Evolutionary conservation across 768 basidiomycete species (phyloP).

Genomic region (Leccinum rimulosum): DNA sequence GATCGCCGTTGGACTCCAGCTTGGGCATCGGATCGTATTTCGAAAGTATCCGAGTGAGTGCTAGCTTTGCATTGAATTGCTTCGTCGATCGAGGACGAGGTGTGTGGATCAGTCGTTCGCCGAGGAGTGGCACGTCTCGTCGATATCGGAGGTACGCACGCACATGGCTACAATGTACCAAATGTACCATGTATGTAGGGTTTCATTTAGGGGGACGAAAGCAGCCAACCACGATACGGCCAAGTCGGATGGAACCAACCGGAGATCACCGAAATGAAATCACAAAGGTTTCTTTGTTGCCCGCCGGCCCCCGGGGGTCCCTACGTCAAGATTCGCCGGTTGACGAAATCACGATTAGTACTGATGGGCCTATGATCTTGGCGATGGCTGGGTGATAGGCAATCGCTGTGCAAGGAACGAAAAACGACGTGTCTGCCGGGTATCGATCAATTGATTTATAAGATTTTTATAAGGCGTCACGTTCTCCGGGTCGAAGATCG

Average conservation of each 20-base stretch:
- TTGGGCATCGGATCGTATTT: neutral
- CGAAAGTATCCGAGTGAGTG: neutral
- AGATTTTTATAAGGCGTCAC: neutral
- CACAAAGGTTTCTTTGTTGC: slow-evolving; percentile 1
- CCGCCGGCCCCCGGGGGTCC: neutral
- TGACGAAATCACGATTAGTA: neutral
- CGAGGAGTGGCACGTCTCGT: slow-evolving; percentile 6
- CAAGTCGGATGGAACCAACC: slow-evolving; percentile 9
- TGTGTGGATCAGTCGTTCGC: neutral
- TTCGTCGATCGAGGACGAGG: slow-evolving; percentile 1
- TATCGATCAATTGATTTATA: neutral
- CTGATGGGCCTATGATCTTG: neutral
- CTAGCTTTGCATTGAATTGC: neutral
- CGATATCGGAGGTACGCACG: neutral
- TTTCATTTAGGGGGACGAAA: neutral
- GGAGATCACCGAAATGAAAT: slow-evolving; percentile 29
- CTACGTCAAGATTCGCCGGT: slow-evolving; percentile 3
- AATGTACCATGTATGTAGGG: neutral
- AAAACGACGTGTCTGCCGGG: neutral
- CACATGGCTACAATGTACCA: neutral
- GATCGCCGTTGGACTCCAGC: neutral
- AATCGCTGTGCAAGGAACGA: slow-evolving; percentile 13
- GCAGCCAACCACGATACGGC: slow-evolving; percentile 3
- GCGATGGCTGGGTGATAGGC: slow-evolving; percentile 3
- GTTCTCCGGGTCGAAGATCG: neutral